A percentile compares a stretch with the other conserved stretches of the same genome.
Conservation (phyloP, 805 yeast species). For the Myxozyma lipomycoides region DNA sequence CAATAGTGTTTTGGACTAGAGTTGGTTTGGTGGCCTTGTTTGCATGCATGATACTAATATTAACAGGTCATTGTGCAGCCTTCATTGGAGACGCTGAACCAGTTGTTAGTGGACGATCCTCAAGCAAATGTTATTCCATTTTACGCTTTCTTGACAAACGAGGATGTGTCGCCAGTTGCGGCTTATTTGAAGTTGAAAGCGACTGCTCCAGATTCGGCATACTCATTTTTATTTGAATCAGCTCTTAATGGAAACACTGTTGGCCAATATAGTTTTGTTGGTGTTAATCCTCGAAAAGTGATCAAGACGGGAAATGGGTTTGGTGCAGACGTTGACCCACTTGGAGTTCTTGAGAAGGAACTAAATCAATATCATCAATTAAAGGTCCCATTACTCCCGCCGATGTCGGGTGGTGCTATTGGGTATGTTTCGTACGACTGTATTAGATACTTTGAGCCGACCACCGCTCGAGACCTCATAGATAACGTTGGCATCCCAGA, state of each 20-base stretch:
- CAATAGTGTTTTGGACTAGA: too few species aligned
- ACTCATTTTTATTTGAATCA: conserved; percentile 81
- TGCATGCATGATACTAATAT: too few species aligned
- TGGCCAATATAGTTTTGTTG: conserved; percentile 88
- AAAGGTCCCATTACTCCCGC: conserved; percentile 76
- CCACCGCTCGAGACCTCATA: conserved; percentile 65
- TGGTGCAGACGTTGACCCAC: conserved; percentile 72
- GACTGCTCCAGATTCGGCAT: conserved; percentile 51
- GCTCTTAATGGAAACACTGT: conserved; percentile 86
- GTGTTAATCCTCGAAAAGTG: conserved; percentile 74
- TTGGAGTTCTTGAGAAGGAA: conserved; percentile 68
- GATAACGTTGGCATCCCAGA: conserved; percentile 87
- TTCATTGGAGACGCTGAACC: conserved; percentile 12
- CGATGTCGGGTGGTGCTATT: conserved; percentile 89
- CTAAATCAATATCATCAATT: conserved; percentile 63
- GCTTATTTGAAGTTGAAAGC: conserved; percentile 82
- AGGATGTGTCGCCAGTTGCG: conserved; percentile 79
- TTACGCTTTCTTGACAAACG: conserved; percentile 66
- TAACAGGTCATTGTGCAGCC: conserved; percentile 23
- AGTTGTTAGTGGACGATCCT: conserved; percentile 10
- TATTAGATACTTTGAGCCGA: conserved; percentile 94
- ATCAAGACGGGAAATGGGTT: conserved; percentile 75
- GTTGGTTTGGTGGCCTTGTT: too few species aligned
- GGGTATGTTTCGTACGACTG: conserved; percentile 97
- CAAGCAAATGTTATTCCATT: conserved; percentile 69